phyloP scores from a whole-genome alignment of 495 filamentous ascomycete species.

The Penicillium alfredii region DNA sequence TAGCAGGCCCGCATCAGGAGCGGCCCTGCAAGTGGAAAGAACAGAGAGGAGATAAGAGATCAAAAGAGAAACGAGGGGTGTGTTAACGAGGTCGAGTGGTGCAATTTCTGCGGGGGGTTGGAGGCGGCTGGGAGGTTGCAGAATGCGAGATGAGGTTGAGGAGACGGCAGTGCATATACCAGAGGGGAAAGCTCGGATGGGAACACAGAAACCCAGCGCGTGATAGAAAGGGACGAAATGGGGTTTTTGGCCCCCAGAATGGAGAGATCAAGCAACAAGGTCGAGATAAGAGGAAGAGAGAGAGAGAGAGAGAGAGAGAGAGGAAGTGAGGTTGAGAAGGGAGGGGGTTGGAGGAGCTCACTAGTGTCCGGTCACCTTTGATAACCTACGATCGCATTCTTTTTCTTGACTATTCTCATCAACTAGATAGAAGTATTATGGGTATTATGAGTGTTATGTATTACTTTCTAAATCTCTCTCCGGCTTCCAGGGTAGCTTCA shows the following conservation, averaged over 20 bases:
- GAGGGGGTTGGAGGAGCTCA: conserved; percentile 16
- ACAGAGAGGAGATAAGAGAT: conserved; percentile 8
- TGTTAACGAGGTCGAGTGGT: neutral
- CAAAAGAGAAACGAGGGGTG: conserved; percentile 12
- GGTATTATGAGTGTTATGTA: too few relatives aligned
- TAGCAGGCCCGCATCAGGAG: conserved; percentile 29
- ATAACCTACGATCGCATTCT: too few relatives aligned
- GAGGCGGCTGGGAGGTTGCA: neutral
- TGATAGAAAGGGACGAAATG: conserved; percentile 13
- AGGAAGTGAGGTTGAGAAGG: conserved; percentile 1
- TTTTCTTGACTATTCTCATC: too few relatives aligned
- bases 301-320: conserved; percentile 1
- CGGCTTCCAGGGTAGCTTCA: too few relatives aligned
- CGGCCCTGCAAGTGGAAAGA: conserved; percentile 18
- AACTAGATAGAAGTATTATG: too few relatives aligned
- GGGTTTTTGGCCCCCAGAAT: neutral
- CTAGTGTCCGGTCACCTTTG: too few relatives aligned
- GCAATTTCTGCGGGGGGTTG: neutral
- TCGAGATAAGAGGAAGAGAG: conserved; percentile 1
- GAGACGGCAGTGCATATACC: conserved; percentile 9
- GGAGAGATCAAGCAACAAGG: neutral
- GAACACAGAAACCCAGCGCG: conserved; percentile 21
- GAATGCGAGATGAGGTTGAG: too few relatives aligned
- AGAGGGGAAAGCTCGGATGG: conserved; percentile 7
- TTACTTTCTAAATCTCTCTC: too few relatives aligned